A percentile compares a stretch with the other conserved stretches of the same genome.
Conservation (phyloP, 805 yeast species). For the Candida sphagnicola region DNA sequence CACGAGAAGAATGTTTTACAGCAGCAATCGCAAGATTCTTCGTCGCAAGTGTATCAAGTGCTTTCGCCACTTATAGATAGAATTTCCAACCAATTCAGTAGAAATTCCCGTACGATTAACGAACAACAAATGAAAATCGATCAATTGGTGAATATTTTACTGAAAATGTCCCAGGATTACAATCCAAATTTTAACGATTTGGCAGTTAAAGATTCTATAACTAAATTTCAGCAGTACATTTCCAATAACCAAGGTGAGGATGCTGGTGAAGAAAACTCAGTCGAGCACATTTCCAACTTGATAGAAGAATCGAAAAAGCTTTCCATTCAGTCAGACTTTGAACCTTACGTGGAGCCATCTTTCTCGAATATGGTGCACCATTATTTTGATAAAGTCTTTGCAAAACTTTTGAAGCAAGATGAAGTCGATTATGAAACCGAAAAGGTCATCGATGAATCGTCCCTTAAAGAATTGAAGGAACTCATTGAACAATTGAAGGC, state of each 20-base stretch:
- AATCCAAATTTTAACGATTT: conserved; percentile 84
- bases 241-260: conserved; percentile 29
- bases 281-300: conserved; percentile 7
- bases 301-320: conserved; percentile 11
- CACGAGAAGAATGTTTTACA: conserved; percentile 3
- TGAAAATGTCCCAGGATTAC: conserved; percentile 51
- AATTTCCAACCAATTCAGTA: conserved; percentile 7
- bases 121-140: conserved; percentile 15
- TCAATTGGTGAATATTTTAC: conserved; percentile 45
- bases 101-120: conserved; percentile 9
- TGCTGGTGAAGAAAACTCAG: neutral
- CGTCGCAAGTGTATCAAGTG: conserved; percentile 11
- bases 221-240: conserved; percentile 45
- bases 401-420: neutral
- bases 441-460: conserved; percentile 3
- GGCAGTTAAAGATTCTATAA: conserved; percentile 74
- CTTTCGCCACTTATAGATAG: conserved; percentile 14
- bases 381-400: conserved; percentile 13
- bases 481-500: conserved; percentile 11
- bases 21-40: conserved; percentile 3
- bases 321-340: neutral
- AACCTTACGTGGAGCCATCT: conserved; percentile 12
- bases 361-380: conserved; percentile 21
- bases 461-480: conserved; percentile 13
- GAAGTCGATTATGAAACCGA: neutral